Base-by-base conservation (phyloP, 106 monocot genomes). In the Dendrobium officinale region DNA sequence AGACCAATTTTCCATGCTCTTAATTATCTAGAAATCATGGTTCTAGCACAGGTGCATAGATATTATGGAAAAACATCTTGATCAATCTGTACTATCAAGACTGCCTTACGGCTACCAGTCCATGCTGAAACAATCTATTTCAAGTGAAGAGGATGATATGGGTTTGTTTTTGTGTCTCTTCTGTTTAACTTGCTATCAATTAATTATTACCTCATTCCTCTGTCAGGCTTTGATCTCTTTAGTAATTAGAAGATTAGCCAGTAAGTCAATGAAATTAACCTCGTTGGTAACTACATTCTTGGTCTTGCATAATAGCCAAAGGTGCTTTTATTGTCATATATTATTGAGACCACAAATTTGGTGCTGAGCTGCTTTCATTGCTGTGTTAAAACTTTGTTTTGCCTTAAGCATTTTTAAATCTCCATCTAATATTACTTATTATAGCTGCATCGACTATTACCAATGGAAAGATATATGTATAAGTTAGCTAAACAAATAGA, bases 91-190 rank as follows among this genome's bases (percentile, higher is more conserved):
- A 4, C 79, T 97, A 22, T 86, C 90, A 56, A 81, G 86, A 45
- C 84, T 97, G 75, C 97, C 97, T 33, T 85, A 83, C 77, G 94
- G 92, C 17, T 97, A 97, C 79, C 89, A 89, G 45, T 94, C 92
- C 70, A 77, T 94, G 20, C 20, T 88, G 64, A 89, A 85, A 49
- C 97, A 97, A 83, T 94, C 97, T 26, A 86, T 89, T 61, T 97
- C 97, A 44, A 97, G 94, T 77, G 94, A 94, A 80, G 90, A 97
- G 84, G 94, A 97, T 85, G 97, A 97, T 77, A 97, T 97, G 94
- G 86, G 96, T 97, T 92, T 72, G 55, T 41, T 67, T 27, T 77
- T 56, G 18, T 41, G 13, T 78, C 42, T 56, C 47, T 24, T 40
- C 42, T 15, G 3, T 40, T 59, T 55, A 7, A 55, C 37, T 40